A percentile compares a stretch with the other conserved stretches of the same genome.
phyloP scores from a whole-genome alignment of 2,329 filamentous ascomycete species.

The Didymella arachidicola region DNA sequence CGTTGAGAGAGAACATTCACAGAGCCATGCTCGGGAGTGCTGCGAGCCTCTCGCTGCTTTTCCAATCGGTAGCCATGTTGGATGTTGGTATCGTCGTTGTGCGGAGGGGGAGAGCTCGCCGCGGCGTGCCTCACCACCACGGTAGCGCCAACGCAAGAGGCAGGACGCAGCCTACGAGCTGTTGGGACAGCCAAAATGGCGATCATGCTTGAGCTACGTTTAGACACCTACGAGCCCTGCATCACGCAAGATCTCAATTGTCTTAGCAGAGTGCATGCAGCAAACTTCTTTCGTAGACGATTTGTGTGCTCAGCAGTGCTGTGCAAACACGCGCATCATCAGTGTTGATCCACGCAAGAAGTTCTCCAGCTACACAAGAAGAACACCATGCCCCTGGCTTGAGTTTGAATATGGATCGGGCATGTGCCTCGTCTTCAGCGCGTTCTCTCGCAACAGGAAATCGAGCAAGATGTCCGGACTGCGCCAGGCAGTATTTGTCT shows the following conservation, averaged over 20 bases:
- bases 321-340: background rate
- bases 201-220: background rate
- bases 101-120: slow-evolving; percentile 2
- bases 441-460: background rate
- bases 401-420: background rate
- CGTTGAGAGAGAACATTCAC: background rate
- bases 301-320: background rate
- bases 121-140: slow-evolving; percentile 1
- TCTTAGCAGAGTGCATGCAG: background rate
- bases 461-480: background rate
- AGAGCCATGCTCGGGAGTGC: background rate
- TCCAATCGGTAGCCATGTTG: background rate
- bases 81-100: background rate
- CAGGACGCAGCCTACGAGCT: background rate
- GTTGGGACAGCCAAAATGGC: background rate
- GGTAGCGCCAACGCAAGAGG: slow-evolving; percentile 5
- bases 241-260: background rate
- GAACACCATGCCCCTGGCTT: background rate
- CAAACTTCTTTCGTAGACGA: background rate
- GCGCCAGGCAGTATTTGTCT: background rate
- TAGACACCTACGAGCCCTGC: background rate
- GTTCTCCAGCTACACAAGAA: background rate
- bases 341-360: background rate
- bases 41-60: background rate
- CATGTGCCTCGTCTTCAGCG: background rate